Percentiles rank a stretch among this genome's conserved stretches.
phyloP scores from a whole-genome alignment of 805 yeast genomes.

The Saitoella complicata region DNA sequence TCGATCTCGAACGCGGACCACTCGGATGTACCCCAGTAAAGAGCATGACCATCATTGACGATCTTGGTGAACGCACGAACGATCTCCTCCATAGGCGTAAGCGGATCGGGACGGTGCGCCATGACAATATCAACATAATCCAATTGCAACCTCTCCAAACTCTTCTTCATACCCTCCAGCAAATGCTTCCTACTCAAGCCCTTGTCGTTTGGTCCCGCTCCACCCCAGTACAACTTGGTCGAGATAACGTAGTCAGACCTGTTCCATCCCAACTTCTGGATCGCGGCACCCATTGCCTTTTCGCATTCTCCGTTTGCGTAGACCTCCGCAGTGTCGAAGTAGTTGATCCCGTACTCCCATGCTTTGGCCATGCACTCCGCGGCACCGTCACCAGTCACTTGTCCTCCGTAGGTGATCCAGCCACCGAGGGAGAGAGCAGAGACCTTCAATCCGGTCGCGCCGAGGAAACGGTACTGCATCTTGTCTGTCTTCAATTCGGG shows the following conservation, averaged over 20 bases:
- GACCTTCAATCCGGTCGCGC: constrained; percentile 20
- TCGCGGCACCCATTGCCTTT: constrained; percentile 17
- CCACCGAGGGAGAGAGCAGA: constrained; percentile 21
- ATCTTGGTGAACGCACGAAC: constrained; percentile 21
- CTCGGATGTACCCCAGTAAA: constrained; percentile 22
- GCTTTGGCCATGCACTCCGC: constrained; percentile 18
- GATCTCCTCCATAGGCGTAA: constrained; percentile 20
- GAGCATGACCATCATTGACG: constrained; percentile 19
- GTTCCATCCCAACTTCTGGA: constrained; percentile 19
- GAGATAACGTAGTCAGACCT: constrained; percentile 19
- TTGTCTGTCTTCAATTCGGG: constrained; percentile 4
- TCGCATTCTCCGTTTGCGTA: constrained; percentile 19
- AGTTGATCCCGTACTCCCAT: constrained; percentile 20
- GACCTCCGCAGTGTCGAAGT: constrained; percentile 21
- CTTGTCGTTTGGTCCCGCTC: constrained; percentile 15
- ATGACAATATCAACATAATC: constrained; percentile 21
- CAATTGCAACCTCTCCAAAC: constrained; percentile 18
- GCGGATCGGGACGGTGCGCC: constrained; percentile 21
- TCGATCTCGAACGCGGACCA: constrained; percentile 22
- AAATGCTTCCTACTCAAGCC: constrained; percentile 21
- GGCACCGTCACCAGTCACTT: constrained; percentile 15
- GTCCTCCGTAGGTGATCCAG: constrained; percentile 18
- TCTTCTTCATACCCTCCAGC: constrained; percentile 19
- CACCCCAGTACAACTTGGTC: constrained; percentile 21
- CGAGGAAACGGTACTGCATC: constrained; percentile 20